These are phyloP conservation scores for Epichloe coenophiala DNA, from an alignment of 2,329 filamentous ascomycete genomes.

Conservation along the genomic window DNA sequence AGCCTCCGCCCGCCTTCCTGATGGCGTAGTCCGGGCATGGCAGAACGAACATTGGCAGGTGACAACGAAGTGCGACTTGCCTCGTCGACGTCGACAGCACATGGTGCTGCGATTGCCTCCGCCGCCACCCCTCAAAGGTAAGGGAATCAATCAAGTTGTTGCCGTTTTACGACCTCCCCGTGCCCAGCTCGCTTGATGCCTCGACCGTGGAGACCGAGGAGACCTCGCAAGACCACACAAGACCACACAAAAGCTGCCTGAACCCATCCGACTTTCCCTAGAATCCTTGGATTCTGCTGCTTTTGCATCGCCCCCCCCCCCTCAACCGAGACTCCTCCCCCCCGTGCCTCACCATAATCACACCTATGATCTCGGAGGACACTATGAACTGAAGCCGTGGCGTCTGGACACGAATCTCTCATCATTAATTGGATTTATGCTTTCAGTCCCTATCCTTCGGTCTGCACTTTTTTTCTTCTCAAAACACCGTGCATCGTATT, in stretches of 20 bases:
- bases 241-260: background rate
- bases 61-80: slow-evolving; percentile 44
- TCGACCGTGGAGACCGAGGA: background rate
- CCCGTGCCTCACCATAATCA: background rate
- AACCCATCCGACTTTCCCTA: background rate
- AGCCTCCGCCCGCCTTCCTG: slow-evolving; percentile 30
- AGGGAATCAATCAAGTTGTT: slow-evolving; percentile 1
- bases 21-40: slow-evolving; percentile 55
- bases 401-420: background rate
- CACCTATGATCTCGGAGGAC: background rate
- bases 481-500: background rate
- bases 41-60: slow-evolving; percentile 46
- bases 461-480: background rate
- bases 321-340: background rate
- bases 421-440: background rate
- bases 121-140: slow-evolving; percentile 15
- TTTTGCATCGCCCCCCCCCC: background rate
- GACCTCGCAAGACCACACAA: background rate
- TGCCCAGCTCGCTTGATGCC: background rate
- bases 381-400: background rate
- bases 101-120: slow-evolving; percentile 14
- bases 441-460: background rate
- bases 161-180: background rate
- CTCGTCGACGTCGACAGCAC: slow-evolving; percentile 23
- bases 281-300: background rate